A percentile compares a stretch with the other conserved stretches of the same genome.
Conservation (phyloP, 2,329 filamentous ascomycete species). For the Cytospora piceicola region DNA sequence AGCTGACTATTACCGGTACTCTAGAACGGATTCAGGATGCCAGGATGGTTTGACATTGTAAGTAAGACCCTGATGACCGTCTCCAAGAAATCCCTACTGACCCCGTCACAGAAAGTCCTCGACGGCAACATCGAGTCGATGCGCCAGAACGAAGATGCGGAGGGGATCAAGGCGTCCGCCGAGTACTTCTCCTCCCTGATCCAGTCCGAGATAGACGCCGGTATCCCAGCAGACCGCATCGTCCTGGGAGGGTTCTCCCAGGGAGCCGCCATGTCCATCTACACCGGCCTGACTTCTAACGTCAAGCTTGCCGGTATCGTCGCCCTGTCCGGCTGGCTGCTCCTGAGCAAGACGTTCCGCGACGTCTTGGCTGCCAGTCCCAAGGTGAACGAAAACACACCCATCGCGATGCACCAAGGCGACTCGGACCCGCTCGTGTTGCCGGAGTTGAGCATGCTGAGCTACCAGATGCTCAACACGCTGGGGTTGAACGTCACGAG, state of each 20-base stretch:
- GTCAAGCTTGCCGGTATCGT: constrained; percentile 86
- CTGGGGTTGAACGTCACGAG: constrained; percentile 76
- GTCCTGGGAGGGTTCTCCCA: constrained; percentile 85
- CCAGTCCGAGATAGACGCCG: constrained; percentile 76
- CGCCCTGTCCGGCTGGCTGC: constrained; percentile 80
- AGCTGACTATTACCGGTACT: constrained; percentile 17
- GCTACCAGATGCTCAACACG: constrained; percentile 67
- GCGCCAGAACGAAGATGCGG: constrained; percentile 56
- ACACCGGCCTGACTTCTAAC: constrained; percentile 74
- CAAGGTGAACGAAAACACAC: constrained; percentile 72
- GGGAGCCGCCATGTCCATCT: constrained; percentile 84
- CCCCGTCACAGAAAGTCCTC: constrained; percentile 27
- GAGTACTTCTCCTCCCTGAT: constrained; percentile 80
- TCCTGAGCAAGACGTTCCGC: constrained; percentile 59
- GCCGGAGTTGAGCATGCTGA: constrained; percentile 69
- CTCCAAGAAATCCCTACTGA: neutral
- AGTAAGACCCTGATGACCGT: constrained; percentile 30
- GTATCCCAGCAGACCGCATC: constrained; percentile 81
- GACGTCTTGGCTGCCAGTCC: constrained; percentile 43
- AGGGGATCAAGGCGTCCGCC: constrained; percentile 73
- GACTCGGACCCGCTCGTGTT: constrained; percentile 73
- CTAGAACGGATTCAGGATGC: constrained; percentile 70
- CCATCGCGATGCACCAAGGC: constrained; percentile 91
- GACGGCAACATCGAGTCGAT: constrained; percentile 37
- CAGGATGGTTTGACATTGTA: constrained; percentile 86